A percentile compares a stretch with the other conserved stretches of the same genome.
Evolutionary conservation across 495 filamentous ascomycete species (phyloP).

Genomic region (Bacidia gigantensis): DNA sequence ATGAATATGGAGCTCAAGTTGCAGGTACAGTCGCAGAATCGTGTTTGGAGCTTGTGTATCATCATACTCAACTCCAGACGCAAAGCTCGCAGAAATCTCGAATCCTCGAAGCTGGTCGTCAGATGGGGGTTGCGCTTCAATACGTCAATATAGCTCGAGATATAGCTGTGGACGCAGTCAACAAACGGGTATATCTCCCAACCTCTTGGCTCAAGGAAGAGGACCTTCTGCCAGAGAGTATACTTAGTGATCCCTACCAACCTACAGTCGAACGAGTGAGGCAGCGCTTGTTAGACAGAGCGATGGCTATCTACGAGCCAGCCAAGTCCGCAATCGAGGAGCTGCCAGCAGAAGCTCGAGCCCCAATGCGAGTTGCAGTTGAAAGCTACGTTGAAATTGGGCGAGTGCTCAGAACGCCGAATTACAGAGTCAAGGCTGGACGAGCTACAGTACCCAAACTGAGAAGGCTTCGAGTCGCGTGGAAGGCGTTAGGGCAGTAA

Average conservation of each 20-base stretch:
- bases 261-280: conserved; percentile 33
- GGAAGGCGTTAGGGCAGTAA: conserved; percentile 30
- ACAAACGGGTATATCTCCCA: conserved; percentile 50
- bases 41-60: conserved; percentile 47
- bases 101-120: conserved; percentile 34
- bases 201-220: conserved; percentile 42
- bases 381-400: conserved; percentile 68
- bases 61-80: conserved; percentile 28
- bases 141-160: conserved; percentile 62
- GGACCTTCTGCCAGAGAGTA: conserved; percentile 35
- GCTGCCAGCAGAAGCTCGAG: conserved; percentile 40
- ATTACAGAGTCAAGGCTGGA: conserved; percentile 35
- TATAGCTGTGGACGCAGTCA: conserved; percentile 44
- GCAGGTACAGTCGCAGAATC: conserved; percentile 55
- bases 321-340: conserved; percentile 38
- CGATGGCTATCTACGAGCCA: conserved; percentile 38
- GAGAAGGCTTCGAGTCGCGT: conserved; percentile 40
- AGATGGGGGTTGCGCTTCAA: conserved; percentile 56
- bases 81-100: conserved; percentile 14
- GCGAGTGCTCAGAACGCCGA: conserved; percentile 33
- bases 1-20: conserved; percentile 43
- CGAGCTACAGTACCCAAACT: conserved; percentile 42
- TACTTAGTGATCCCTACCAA: conserved; percentile 34
- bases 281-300: conserved; percentile 37
- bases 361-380: conserved; percentile 49